Base-by-base conservation (phyloP, 768 basidiomycete species). In the Phaeolepiota aurea region DNA sequence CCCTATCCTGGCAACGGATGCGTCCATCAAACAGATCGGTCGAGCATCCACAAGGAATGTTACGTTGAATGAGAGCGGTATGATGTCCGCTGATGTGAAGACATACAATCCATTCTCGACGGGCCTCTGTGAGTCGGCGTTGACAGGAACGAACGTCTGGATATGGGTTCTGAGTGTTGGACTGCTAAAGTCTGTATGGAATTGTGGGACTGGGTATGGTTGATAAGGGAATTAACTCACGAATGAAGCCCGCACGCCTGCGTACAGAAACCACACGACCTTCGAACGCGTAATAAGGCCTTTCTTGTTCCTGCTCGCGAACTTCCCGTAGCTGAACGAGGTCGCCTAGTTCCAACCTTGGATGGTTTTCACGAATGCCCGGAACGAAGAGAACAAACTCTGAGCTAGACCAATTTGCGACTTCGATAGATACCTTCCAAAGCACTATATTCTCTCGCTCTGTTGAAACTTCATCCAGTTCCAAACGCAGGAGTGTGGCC, bases 21-120 rank as follows among this genome's bases (percentile, higher is more conserved):
- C 52, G 28, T 72, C 66, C 71, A 73, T 72, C 11, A 57, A 40
- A 38, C 69, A 64, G 19, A 64, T 53, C 7, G 66, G 64, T 18
- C 59, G 59, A 1, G 69, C 60, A 23, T 69, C 71, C n/a, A 65
- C 58, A 48, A 72, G 49, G 47, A 75, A 75, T 2, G 71, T 67
- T 5, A 72, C 56, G 44, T 75, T 75, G 53, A 72, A 72, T 5
- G 51, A 45, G 20, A 69, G 51, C 21, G 70, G 66, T 37, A 72
- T 49, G 2, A 41, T 40, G 41, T 71, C 65, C 21, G 63, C 25
- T 7, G 25, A n/a, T 28, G 25, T 7, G n/a, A 28, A 28, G n/a
- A 28, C n/a, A n/a, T 28, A 28, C 7, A 28, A n/a, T 7, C 25
- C 25, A n/a, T 28, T 28, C n/a, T 28, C 25, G 25, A 28, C n/a